phyloP scores from a whole-genome alignment of 768 basidiomycete genomes.

The Agrocybe pediades region DNA sequence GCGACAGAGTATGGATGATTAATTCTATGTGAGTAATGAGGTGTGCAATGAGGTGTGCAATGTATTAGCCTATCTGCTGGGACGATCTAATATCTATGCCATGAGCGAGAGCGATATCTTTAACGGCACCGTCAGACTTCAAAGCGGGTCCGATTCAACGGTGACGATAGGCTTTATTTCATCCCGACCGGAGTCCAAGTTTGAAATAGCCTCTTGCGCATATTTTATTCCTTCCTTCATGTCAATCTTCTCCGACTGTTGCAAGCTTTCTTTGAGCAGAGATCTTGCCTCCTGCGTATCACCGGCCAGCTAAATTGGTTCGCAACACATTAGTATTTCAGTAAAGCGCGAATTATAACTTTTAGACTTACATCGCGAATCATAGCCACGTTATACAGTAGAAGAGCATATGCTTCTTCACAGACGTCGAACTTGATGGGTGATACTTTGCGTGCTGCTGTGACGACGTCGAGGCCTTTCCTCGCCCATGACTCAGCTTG shows the following conservation, averaged over 20 bases:
- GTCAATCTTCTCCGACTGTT: conserved; percentile 38
- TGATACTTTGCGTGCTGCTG: conserved; percentile 25
- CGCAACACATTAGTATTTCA: neutral
- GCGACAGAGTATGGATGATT: no score
- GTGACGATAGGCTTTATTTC: no score
- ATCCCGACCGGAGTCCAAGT: conserved; percentile 13
- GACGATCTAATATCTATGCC: no score
- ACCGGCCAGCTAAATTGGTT: conserved; percentile 36
- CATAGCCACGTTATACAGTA: conserved; percentile 63
- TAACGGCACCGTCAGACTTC: no score
- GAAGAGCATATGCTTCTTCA: conserved; percentile 55
- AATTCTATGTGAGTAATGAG: no score
- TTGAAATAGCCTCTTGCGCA: conserved; percentile 30
- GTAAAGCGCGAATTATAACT: neutral
- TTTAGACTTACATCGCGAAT: conserved; percentile 43
- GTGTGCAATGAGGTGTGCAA: no score
- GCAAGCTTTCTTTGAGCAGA: conserved; percentile 32
- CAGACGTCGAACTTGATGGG: conserved; percentile 38
- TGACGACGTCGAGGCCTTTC: conserved; percentile 38
- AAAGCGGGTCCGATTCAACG: no score
- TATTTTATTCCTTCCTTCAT: conserved; percentile 33
- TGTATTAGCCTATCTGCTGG: no score
- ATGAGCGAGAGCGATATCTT: no score
- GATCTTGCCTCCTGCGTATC: conserved; percentile 35
- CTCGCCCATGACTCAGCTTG: conserved; percentile 66